Conservation (phyloP, 495 filamentous ascomycete species). For the Pseudevernia furfuracea region DNA sequence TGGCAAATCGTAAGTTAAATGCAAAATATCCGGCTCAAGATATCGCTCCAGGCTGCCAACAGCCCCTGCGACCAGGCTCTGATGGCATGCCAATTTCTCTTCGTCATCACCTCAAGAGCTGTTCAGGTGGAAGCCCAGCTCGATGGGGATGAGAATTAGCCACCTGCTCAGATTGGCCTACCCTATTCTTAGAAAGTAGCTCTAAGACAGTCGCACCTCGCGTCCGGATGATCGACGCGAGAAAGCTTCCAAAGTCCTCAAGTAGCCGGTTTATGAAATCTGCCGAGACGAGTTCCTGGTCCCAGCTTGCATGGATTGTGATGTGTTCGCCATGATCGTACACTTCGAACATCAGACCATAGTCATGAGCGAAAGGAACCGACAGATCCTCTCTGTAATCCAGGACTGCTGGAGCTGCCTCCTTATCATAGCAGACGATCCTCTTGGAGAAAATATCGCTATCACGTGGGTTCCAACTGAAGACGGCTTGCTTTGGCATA, state of each 20-base stretch:
- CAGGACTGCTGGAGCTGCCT: neutral
- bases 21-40: neutral
- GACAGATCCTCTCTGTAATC: neutral
- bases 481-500: slow-evolving; percentile 7
- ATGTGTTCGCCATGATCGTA: neutral
- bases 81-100: neutral
- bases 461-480: neutral
- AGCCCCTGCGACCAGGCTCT: neutral
- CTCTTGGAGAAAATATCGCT: neutral
- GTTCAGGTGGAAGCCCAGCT: too few species aligned
- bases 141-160: neutral
- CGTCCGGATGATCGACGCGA: neutral
- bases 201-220: neutral
- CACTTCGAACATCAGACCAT: slow-evolving; percentile 1
- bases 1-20: neutral
- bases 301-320: neutral
- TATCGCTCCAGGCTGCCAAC: neutral
- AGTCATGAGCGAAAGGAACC: neutral
- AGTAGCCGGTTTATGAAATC: neutral
- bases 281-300: neutral
- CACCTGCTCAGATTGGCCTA: neutral
- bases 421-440: neutral
- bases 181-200: neutral
- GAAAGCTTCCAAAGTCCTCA: neutral
- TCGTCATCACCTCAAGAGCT: neutral